Evolutionary conservation across 2,329 filamentous ascomycete genomes (phyloP).

Genomic region (Aspergillus calidoustus): DNA sequence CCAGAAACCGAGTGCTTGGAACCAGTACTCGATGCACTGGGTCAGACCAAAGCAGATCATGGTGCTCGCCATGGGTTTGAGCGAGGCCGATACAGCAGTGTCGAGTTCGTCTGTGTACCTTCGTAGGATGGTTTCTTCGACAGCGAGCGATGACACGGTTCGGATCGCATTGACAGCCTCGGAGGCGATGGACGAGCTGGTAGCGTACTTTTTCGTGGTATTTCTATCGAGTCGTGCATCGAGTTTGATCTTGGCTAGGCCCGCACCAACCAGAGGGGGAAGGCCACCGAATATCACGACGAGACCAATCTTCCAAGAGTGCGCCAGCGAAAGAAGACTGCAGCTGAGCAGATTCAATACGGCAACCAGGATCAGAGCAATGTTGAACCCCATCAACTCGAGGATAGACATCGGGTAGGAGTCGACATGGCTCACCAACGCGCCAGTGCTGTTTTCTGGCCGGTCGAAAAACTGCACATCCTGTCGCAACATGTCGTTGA

Average conservation of each 20-base stretch:
- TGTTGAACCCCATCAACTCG: constrained; percentile 78
- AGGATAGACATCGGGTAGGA: constrained; percentile 55
- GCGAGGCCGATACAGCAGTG: constrained; percentile 26
- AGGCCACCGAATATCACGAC: constrained; percentile 54
- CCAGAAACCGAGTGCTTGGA: constrained; percentile 89
- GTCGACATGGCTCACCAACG: constrained; percentile 60
- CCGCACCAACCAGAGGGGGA: constrained; percentile 51
- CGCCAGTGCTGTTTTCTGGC: constrained; percentile 86
- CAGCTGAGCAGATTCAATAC: constrained; percentile 53
- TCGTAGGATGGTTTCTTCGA: constrained; percentile 77
- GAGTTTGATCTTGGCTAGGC: constrained; percentile 59
- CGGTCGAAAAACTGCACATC: constrained; percentile 91
- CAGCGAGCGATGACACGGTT: constrained; percentile 87
- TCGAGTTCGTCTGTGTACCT: constrained; percentile 72
- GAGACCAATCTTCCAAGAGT: constrained; percentile 58
- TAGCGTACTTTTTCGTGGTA: constrained; percentile 75
- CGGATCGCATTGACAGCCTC: constrained; percentile 93
- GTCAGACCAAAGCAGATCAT: constrained; percentile 76
- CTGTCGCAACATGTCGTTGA: constrained; percentile 89
- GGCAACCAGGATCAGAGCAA: constrained; percentile 83
- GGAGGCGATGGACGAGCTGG: constrained; percentile 73
- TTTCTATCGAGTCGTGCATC: constrained; percentile 79
- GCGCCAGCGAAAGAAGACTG: constrained; percentile 51
- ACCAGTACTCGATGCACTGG: constrained; percentile 82
- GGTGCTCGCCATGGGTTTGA: constrained; percentile 61